A percentile compares a stretch with the other conserved stretches of the same genome.
Conservation (phyloP, 129 eudicot genomes). For the Artemisia annua region DNA sequence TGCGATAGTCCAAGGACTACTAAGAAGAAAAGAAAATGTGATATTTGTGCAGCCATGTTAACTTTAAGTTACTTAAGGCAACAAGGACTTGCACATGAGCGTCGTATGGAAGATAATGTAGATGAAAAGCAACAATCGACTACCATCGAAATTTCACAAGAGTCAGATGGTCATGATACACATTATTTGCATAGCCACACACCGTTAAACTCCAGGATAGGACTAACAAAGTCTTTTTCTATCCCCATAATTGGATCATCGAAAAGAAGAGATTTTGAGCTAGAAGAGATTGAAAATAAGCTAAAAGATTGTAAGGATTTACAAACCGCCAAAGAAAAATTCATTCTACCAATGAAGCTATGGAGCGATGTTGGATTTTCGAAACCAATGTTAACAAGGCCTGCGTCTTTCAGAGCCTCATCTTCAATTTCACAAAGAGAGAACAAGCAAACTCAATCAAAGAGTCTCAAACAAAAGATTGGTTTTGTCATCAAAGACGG, state of each 20-base stretch:
- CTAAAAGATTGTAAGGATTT: slow-evolving; percentile 21
- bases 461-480: slow-evolving; percentile 61
- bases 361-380: slow-evolving; percentile 23
- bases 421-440: slow-evolving; percentile 37
- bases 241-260: slow-evolving; percentile 46
- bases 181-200: slow-evolving; percentile 36
- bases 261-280: slow-evolving; percentile 16
- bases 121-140: slow-evolving; percentile 17
- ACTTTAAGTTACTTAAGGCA: slow-evolving; percentile 48
- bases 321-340: slow-evolving; percentile 29
- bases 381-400: slow-evolving; percentile 36
- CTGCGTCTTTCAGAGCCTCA: slow-evolving; percentile 34
- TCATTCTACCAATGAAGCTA: slow-evolving; percentile 29
- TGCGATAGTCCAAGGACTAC: slow-evolving; percentile 26
- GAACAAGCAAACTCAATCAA: slow-evolving; percentile 51
- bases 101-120: slow-evolving; percentile 21
- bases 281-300: slow-evolving; percentile 28
- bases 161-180: slow-evolving; percentile 39
- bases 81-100: slow-evolving; percentile 22
- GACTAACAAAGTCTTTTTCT: slow-evolving; percentile 59
- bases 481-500: slow-evolving; percentile 58
- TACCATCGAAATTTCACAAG: slow-evolving; percentile 36
- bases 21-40: slow-evolving; percentile 43
- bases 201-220: slow-evolving; percentile 12
- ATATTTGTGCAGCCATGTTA: slow-evolving; percentile 59